Evolutionary conservation across 2,329 filamentous ascomycete genomes (phyloP).

Genomic region (Paramyrothecium sp.): DNA sequence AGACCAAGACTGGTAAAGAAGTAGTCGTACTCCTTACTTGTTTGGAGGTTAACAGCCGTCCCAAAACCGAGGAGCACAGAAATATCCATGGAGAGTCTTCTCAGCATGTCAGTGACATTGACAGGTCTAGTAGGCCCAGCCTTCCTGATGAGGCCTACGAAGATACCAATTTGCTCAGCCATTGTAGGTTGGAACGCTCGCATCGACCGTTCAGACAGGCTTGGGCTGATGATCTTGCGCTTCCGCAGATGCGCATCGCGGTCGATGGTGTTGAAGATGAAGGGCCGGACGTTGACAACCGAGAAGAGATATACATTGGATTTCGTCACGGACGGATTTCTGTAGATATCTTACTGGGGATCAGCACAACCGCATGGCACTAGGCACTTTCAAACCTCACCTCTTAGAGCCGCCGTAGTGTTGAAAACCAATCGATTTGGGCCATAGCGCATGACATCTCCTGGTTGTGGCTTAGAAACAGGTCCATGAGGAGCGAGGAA

Average conservation of each 20-base stretch:
- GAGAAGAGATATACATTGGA: background rate
- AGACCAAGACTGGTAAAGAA: background rate
- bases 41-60: background rate
- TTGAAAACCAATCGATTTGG: background rate
- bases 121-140: background rate
- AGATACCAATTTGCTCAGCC: background rate
- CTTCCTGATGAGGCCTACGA: background rate
- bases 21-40: background rate
- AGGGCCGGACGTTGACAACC: background rate
- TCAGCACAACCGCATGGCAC: background rate
- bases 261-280: constrained; percentile 2
- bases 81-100: background rate
- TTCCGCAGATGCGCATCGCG: constrained; percentile 1
- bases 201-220: constrained; percentile 4
- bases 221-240: constrained; percentile 1
- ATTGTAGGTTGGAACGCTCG: constrained; percentile 3
- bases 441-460: background rate
- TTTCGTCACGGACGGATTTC: background rate
- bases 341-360: background rate
- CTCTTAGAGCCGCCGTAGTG: background rate
- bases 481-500: background rate
- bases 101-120: background rate
- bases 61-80: background rate
- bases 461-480: background rate
- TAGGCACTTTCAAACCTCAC: background rate